These are phyloP conservation scores for Penicillium sp. DNA, from an alignment of 2,329 filamentous ascomycete species.

Conservation along the genomic window DNA sequence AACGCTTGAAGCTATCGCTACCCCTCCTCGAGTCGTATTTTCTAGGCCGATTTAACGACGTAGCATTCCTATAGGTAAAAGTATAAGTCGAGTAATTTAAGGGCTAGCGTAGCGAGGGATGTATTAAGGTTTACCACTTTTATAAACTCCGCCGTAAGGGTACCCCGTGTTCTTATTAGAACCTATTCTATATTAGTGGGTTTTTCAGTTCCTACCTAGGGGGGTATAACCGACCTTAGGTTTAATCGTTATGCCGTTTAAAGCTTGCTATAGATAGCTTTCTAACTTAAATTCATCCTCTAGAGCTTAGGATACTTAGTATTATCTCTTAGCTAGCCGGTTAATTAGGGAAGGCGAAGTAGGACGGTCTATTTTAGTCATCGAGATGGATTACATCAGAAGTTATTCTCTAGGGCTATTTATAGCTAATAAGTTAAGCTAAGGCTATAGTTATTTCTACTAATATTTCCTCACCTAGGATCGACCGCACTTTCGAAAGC, in stretches of 20 bases:
- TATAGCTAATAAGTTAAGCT: not conserved
- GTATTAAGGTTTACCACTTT: not conserved
- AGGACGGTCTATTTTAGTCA: not conserved
- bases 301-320: not conserved
- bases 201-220: not conserved
- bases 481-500: not conserved
- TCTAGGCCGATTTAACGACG: too few species aligned
- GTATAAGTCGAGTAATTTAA: conserved; percentile 3
- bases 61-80: not conserved
- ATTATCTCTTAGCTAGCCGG: not conserved
- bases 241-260: too few species aligned
- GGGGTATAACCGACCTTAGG: not conserved
- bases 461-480: too few species aligned
- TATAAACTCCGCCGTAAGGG: conserved; percentile 1
- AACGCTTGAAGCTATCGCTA: too few species aligned
- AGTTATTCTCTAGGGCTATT: not conserved
- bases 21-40: too few species aligned
- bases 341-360: not conserved
- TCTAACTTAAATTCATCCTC: not conserved
- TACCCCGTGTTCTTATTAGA: not conserved
- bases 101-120: not conserved
- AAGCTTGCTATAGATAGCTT: too few species aligned
- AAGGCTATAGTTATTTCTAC: not conserved
- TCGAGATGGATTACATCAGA: not conserved
- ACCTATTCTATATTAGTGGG: not conserved